These are phyloP conservation scores for Onygenales sp. DNA, from an alignment of 2,329 filamentous ascomycete species.

Conservation along the genomic window DNA sequence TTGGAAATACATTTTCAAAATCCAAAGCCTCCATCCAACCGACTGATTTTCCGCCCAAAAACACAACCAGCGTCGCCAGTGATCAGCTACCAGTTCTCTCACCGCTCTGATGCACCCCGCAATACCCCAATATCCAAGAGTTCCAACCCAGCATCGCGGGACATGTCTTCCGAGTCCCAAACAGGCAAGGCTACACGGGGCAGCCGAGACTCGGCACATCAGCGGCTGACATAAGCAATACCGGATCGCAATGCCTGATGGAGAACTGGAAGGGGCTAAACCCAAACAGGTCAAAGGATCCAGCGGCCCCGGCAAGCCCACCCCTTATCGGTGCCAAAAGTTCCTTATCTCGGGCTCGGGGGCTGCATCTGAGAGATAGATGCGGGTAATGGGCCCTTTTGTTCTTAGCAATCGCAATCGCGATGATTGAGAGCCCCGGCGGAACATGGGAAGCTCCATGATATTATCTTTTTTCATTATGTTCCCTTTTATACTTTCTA, in stretches of 20 bases:
- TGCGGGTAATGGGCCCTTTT: no score
- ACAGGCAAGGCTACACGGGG: background rate
- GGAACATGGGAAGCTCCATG: background rate
- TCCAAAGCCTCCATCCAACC: background rate
- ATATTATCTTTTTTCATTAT: background rate
- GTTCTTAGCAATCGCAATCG: background rate
- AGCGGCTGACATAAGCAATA: background rate
- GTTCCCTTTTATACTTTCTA: background rate
- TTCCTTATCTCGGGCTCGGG: background rate
- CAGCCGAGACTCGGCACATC: background rate
- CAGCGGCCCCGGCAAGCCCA: background rate
- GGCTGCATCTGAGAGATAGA: no score
- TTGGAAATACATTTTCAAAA: background rate
- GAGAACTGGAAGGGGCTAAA: background rate
- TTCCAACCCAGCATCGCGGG: background rate
- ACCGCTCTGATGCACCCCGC: no score
- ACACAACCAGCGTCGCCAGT: no score
- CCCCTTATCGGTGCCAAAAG: background rate
- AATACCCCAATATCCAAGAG: background rate
- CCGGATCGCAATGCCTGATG: background rate
- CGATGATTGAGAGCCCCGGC: background rate
- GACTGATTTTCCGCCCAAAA: background rate
- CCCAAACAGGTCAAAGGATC: background rate
- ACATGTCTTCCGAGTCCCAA: background rate
- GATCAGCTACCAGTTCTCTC: no score